phyloP scores from a whole-genome alignment of 768 basidiomycete genomes.

The Suillus discolor region DNA sequence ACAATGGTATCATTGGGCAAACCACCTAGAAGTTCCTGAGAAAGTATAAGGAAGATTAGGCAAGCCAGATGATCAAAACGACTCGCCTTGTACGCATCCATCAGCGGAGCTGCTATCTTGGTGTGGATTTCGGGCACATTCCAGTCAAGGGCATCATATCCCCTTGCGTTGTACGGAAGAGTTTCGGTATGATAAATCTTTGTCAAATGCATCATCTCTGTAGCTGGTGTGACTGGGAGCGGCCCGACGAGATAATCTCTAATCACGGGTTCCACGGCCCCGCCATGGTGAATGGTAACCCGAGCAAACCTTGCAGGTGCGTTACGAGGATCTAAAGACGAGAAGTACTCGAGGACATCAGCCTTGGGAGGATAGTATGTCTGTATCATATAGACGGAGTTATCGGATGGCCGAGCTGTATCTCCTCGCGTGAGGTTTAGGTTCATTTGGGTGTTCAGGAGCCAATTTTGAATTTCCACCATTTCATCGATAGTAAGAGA shows the following conservation, averaged over 20 bases:
- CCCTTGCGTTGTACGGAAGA: slow-evolving; percentile 58
- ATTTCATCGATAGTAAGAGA: slow-evolving; percentile 50
- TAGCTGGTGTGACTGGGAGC: slow-evolving; percentile 46
- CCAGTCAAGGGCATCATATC: slow-evolving; percentile 33
- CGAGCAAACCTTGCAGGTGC: slow-evolving; percentile 46
- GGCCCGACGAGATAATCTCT: slow-evolving; percentile 62
- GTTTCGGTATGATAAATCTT: slow-evolving; percentile 55
- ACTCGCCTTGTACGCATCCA: slow-evolving; percentile 45
- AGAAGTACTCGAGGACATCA: slow-evolving; percentile 49
- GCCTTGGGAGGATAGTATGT: slow-evolving; percentile 49
- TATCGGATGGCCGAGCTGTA: slow-evolving; percentile 43
- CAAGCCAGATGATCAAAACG: background rate
- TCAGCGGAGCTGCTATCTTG: slow-evolving; percentile 37
- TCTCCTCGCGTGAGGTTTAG: slow-evolving; percentile 51
- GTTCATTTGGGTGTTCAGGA: slow-evolving; percentile 38
- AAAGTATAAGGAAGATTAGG: slow-evolving; percentile 7
- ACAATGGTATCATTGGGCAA: slow-evolving; percentile 51
- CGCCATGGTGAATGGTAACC: slow-evolving; percentile 54
- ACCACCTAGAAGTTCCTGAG: slow-evolving; percentile 52
- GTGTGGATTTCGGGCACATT: slow-evolving; percentile 30
- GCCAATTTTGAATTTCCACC: slow-evolving; percentile 46
- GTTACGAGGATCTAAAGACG: slow-evolving; percentile 27
- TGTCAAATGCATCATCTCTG: slow-evolving; percentile 42
- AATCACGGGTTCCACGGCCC: slow-evolving; percentile 40
- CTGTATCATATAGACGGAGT: slow-evolving; percentile 54